A percentile compares a stretch with the other conserved stretches of the same genome.
Evolutionary conservation across 768 basidiomycete genomes (phyloP).

Genomic region (Candolleomyces eurysporus): DNA sequence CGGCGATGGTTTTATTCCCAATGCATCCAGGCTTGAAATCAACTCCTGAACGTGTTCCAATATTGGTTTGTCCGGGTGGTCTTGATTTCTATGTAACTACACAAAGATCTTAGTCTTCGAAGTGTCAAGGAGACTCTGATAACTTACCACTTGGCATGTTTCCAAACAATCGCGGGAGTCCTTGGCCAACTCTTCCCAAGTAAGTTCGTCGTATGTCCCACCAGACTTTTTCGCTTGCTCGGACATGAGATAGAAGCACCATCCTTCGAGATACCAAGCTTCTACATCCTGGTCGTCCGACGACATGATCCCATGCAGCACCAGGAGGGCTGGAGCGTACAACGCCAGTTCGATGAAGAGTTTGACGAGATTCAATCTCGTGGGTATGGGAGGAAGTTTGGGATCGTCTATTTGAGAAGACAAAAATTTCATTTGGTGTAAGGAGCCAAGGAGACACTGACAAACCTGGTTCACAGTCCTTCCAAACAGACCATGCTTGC

Average conservation of each 20-base stretch:
- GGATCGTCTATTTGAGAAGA: constrained; percentile 51
- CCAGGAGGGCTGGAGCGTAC: constrained; percentile 68
- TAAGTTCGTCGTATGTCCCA: constrained; percentile 49
- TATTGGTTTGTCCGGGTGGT: constrained; percentile 73
- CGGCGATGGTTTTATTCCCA: constrained; percentile 64
- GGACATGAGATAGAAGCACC: constrained; percentile 86
- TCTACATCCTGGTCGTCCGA: constrained; percentile 85
- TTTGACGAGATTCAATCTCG: constrained; percentile 72
- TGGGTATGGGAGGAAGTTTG: constrained; percentile 67
- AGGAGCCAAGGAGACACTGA: not conserved
- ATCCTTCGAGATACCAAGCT: constrained; percentile 93
- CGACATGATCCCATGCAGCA: constrained; percentile 77
- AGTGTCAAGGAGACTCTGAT: constrained; percentile 1
- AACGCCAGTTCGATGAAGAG: constrained; percentile 76
- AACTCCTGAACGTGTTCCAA: constrained; percentile 77
- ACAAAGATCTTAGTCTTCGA: constrained; percentile 4
- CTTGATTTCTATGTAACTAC: constrained; percentile 69
- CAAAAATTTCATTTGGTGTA: constrained; percentile 1
- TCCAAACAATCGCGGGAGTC: constrained; percentile 82
- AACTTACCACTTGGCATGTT: constrained; percentile 75
- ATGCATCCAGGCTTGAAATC: constrained; percentile 58
- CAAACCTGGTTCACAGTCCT: constrained; percentile 59
- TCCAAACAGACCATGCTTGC: constrained; percentile 66
- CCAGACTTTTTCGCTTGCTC: constrained; percentile 64
- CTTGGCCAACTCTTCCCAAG: constrained; percentile 75